Conservation (phyloP, 2,329 filamentous ascomycete genomes). For the Penicillium sp. region DNA sequence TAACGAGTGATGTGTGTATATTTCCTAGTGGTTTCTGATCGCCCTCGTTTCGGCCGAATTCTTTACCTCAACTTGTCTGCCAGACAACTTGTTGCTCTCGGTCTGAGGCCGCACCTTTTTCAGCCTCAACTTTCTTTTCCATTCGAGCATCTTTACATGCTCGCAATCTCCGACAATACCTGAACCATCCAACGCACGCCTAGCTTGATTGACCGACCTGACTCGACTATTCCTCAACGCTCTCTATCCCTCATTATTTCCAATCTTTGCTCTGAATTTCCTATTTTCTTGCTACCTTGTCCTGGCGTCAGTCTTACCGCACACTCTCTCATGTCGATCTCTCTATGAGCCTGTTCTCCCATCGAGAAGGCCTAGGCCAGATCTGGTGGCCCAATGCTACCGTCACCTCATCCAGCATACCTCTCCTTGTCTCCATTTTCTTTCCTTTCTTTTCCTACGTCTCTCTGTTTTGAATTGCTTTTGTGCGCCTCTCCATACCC, state of each 20-base stretch:
- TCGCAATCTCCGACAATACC: not conserved
- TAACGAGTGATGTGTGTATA: constrained; percentile 32
- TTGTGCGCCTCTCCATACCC: constrained; percentile 16
- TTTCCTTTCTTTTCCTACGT: constrained; percentile 2
- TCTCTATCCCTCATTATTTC: constrained; percentile 9
- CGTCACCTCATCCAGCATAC: constrained; percentile 4
- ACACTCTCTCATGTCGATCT: constrained; percentile 1
- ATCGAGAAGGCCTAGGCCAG: not conserved
- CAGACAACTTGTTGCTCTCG: not conserved
- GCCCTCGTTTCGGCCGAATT: constrained; percentile 3
- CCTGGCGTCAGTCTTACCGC: constrained; percentile 3
- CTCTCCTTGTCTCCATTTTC: constrained; percentile 4
- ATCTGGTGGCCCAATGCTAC: constrained; percentile 2
- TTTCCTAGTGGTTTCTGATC: constrained; percentile 17
- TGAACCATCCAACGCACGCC: constrained; percentile 1
- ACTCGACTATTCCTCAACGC: constrained; percentile 3
- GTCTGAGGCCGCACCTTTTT: not conserved
- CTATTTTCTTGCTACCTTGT: not conserved
- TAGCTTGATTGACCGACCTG: constrained; percentile 6
- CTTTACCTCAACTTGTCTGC: not conserved
- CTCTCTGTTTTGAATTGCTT: constrained; percentile 7
- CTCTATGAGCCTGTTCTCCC: constrained; percentile 1
- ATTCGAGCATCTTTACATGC: constrained; percentile 1
- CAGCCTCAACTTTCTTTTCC: not conserved
- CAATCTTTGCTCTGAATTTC: not conserved